A percentile compares a stretch with the other conserved stretches of the same genome.
Conservation (phyloP, 2,329 filamentous ascomycete species). For the Diaporthe velutina region DNA sequence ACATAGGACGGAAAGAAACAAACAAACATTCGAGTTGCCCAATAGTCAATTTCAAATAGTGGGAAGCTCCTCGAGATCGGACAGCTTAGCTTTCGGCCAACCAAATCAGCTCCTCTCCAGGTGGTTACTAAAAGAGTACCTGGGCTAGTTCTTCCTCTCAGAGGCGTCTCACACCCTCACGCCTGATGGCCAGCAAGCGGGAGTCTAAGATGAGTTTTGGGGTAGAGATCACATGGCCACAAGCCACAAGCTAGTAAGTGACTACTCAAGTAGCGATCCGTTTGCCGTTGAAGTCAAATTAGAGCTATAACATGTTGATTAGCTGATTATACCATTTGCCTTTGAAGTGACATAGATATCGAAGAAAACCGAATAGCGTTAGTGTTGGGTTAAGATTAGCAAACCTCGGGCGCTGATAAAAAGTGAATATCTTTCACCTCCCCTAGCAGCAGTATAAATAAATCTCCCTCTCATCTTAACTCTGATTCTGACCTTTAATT, state of each 20-base stretch:
- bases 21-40: too few relatives aligned
- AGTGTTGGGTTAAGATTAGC: background rate
- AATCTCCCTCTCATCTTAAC: background rate
- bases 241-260: background rate
- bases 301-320: background rate
- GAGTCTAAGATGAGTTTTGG: background rate
- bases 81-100: background rate
- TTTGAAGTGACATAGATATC: background rate
- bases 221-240: background rate
- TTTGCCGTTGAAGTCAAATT: background rate
- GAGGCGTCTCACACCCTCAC: too few relatives aligned
- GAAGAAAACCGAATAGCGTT: background rate
- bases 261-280: background rate
- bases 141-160: background rate
- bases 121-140: background rate
- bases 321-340: background rate
- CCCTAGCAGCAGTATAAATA: background rate
- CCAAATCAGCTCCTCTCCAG: background rate
- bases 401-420: background rate
- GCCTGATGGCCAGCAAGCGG: too few relatives aligned
- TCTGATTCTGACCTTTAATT: background rate
- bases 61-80: background rate
- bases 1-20: background rate
- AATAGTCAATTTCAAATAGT: background rate
- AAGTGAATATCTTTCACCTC: background rate